These are phyloP conservation scores for Aspergillus calidoustus DNA, from an alignment of 2,329 filamentous ascomycete genomes.

Conservation along the genomic window DNA sequence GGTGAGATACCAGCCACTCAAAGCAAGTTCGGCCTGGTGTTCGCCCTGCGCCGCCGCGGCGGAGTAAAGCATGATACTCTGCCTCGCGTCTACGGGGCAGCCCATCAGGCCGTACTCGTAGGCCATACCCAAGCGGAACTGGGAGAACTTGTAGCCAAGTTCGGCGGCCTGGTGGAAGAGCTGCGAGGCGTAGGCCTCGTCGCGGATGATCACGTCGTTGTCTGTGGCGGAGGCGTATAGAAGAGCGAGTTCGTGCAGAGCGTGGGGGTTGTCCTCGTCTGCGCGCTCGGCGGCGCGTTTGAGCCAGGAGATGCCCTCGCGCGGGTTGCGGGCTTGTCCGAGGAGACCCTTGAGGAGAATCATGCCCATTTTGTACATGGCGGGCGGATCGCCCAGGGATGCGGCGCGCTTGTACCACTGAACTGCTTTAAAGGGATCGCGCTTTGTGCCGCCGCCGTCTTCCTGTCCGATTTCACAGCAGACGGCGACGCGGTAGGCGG, in stretches of 20 bases:
- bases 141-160: constrained; percentile 91
- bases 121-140: constrained; percentile 84
- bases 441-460: constrained; percentile 88
- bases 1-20: constrained; percentile 94
- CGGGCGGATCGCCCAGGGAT: constrained; percentile 84
- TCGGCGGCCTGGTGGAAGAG: constrained; percentile 86
- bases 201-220: constrained; percentile 76
- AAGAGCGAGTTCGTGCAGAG: constrained; percentile 81
- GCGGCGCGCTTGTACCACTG: constrained; percentile 98
- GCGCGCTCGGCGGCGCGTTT: constrained; percentile 90
- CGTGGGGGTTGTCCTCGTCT: constrained; percentile 89
- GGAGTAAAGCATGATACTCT: constrained; percentile 93
- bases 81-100: constrained; percentile 78
- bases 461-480: constrained; percentile 97
- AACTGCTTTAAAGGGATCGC: constrained; percentile 89
- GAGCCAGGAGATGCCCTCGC: constrained; percentile 88
- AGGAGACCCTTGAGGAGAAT: constrained; percentile 90
- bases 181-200: constrained; percentile 78
- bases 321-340: constrained; percentile 80
- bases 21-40: constrained; percentile 84
- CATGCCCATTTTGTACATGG: constrained; percentile 99
- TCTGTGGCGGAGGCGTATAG: constrained; percentile 61
- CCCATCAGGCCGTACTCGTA: constrained; percentile 89
- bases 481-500: constrained; percentile 92
- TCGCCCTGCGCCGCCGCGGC: constrained; percentile 89